Evolutionary conservation across 208 protist genomes (phyloP).

Genomic region (Leishmania tarentolae): DNA sequence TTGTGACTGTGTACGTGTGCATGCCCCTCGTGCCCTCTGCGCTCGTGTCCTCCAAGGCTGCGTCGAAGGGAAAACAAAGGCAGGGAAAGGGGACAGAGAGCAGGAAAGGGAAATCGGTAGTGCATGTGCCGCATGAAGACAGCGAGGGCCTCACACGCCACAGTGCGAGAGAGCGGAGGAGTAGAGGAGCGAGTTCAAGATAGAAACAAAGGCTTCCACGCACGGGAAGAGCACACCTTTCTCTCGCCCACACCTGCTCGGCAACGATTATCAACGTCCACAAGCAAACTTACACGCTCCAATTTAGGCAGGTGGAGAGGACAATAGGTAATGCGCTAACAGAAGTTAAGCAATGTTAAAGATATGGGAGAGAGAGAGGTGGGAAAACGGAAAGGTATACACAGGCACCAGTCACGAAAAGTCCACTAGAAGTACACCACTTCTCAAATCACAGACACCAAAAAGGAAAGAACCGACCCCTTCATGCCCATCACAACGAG

Average conservation of each 20-base stretch:
- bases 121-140: not conserved
- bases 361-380: not conserved
- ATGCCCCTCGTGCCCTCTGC: constrained; percentile 2
- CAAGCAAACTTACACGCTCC: not conserved
- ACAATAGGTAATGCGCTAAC: not conserved
- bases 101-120: not conserved
- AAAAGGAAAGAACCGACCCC: not conserved
- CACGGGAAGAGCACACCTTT: not conserved
- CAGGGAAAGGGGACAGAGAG: not conserved
- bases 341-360: not conserved
- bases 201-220: not conserved
- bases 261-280: too few relatives aligned
- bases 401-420: not conserved
- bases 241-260: not conserved
- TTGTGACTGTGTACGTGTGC: not conserved
- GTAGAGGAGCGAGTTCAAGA: not conserved
- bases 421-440: not conserved
- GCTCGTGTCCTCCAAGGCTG: not conserved
- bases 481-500: not conserved
- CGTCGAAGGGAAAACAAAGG: not conserved
- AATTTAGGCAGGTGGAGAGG: not conserved
- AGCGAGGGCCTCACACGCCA: not conserved
- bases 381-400: not conserved
- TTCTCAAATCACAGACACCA: not conserved
- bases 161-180: not conserved